A percentile compares a stretch with the other conserved stretches of the same genome.
Conservation (phyloP, 2,329 filamentous ascomycete genomes). For the Fusarium aywerte region DNA sequence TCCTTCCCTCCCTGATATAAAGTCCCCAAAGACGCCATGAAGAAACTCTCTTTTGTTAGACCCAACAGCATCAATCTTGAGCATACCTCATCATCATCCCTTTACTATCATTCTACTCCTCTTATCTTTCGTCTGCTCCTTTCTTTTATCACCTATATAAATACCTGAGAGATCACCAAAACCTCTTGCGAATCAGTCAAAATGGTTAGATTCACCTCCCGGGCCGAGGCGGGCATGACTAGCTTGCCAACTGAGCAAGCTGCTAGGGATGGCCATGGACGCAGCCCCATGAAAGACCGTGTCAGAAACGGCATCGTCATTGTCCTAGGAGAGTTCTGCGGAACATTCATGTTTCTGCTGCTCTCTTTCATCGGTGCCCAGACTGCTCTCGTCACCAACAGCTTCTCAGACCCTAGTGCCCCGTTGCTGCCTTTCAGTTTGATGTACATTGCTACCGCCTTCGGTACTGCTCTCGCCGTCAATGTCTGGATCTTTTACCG, state of each 20-base stretch:
- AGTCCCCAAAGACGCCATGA: conserved; percentile 16
- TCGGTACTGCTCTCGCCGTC: conserved; percentile 62
- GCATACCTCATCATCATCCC: not conserved
- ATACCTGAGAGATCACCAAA: not conserved
- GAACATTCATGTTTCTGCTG: conserved; percentile 65
- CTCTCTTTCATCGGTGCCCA: conserved; percentile 56
- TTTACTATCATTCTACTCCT: not conserved
- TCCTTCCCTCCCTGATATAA: conserved; percentile 26
- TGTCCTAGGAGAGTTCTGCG: conserved; percentile 62
- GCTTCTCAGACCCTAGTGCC: conserved; percentile 40
- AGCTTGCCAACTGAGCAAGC: conserved; percentile 28
- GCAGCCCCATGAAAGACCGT: conserved; percentile 12
- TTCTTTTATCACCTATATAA: not conserved
- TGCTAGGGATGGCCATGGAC: conserved; percentile 4
- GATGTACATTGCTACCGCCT: conserved; percentile 62
- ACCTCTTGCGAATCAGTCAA: not conserved
- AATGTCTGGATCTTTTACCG: conserved; percentile 69
- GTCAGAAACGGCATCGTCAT: conserved; percentile 54
- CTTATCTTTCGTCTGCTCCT: not conserved
- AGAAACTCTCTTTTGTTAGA: conserved; percentile 13
- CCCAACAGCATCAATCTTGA: conserved; percentile 5
- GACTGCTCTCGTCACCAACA: conserved; percentile 51
- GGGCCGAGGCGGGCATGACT: conserved; percentile 15
- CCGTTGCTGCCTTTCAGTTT: conserved; percentile 52
- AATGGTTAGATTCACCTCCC: conserved; percentile 29